phyloP scores from a whole-genome alignment of 768 basidiomycete genomes.

The Russula sp. region DNA sequence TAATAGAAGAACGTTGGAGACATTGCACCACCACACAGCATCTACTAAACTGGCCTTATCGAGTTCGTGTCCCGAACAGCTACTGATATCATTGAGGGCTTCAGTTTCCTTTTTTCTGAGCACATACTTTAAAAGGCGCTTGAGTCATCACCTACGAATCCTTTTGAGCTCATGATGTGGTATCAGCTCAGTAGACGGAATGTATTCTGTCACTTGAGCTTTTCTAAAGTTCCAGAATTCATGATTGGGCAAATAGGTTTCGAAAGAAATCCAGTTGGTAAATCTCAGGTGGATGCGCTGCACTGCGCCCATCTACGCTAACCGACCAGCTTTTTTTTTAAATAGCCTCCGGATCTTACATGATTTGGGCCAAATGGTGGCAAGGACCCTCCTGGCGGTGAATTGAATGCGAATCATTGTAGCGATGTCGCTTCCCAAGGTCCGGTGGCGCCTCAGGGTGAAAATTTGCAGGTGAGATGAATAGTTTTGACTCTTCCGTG shows the following conservation, averaged over 20 bases:
- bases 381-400: background rate
- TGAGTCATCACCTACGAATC: background rate
- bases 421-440: background rate
- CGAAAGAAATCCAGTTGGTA: background rate
- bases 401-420: background rate
- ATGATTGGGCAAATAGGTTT: too few relatives aligned
- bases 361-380: background rate
- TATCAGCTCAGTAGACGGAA: background rate
- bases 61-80: too few relatives aligned
- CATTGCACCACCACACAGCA: too few relatives aligned
- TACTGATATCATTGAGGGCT: too few relatives aligned
- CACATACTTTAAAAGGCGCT: too few relatives aligned
- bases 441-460: background rate
- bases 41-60: too few relatives aligned
- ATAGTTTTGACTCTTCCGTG: background rate
- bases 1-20: too few relatives aligned
- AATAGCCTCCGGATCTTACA: constrained; percentile 2
- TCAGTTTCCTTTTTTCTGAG: too few relatives aligned
- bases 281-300: too few relatives aligned
- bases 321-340: background rate
- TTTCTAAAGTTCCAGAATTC: background rate
- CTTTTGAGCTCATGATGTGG: background rate
- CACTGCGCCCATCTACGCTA: background rate
- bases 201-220: background rate
- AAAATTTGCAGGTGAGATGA: background rate